Conservation (phyloP, 1,139 yeast genomes). For the Zygosaccharomyces pseudobailii region DNA sequence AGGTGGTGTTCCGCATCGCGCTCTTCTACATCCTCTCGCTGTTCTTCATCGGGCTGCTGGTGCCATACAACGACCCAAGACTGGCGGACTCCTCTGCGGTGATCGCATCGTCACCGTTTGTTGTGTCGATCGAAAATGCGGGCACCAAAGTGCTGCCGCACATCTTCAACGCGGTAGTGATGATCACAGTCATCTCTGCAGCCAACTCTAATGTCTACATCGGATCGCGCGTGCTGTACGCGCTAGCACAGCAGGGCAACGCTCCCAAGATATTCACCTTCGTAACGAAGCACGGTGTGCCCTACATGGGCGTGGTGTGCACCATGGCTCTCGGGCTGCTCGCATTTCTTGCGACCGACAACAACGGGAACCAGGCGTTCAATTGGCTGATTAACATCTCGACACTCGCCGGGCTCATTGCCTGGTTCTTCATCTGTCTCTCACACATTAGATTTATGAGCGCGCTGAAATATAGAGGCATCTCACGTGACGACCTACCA, state of each 20-base stretch:
- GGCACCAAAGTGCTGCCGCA: slow-evolving; percentile 68
- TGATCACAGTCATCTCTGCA: slow-evolving; percentile 67
- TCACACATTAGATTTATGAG: slow-evolving; percentile 64
- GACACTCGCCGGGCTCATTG: slow-evolving; percentile 68
- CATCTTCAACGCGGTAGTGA: slow-evolving; percentile 71
- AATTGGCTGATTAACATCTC: slow-evolving; percentile 80
- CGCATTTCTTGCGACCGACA: slow-evolving; percentile 64
- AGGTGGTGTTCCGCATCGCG: slow-evolving; percentile 72
- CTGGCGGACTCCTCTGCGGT: slow-evolving; percentile 30
- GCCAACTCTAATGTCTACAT: slow-evolving; percentile 77
- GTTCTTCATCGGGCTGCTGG: slow-evolving; percentile 68
- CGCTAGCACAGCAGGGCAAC: slow-evolving; percentile 59
- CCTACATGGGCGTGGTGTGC: slow-evolving; percentile 52
- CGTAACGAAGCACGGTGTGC: slow-evolving; percentile 63
- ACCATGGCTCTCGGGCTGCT: slow-evolving; percentile 59
- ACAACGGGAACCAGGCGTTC: slow-evolving; percentile 66
- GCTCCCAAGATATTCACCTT: slow-evolving; percentile 57
- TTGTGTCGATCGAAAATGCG: slow-evolving; percentile 57
- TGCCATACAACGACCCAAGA: slow-evolving; percentile 59
- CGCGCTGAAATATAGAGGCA: slow-evolving; percentile 52
- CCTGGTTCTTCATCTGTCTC: slow-evolving; percentile 64
- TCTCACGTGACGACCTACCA: slow-evolving; percentile 61
- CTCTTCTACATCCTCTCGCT: slow-evolving; percentile 65
- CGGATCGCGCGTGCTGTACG: slow-evolving; percentile 69
- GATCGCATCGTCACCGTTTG: slow-evolving; percentile 75